phyloP scores from a whole-genome alignment of 1,284 basidiomycete species.

The Ustilago tritici region DNA sequence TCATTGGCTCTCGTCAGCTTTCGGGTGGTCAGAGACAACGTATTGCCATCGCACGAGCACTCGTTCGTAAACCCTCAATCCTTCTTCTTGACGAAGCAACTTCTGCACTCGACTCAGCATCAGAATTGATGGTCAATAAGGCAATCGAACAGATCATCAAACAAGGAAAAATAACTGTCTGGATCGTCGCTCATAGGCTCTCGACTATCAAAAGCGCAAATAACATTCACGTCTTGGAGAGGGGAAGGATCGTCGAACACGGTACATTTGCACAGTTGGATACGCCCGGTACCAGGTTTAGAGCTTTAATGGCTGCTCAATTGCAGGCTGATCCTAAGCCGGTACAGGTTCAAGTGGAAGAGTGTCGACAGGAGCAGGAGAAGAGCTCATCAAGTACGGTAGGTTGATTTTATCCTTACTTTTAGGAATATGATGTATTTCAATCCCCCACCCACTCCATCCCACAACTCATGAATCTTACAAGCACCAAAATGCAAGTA shows the following conservation, averaged over 20 bases:
- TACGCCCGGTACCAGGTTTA: conserved; percentile 58
- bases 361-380: background rate
- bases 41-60: conserved; percentile 73
- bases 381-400: background rate
- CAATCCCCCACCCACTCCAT: no score
- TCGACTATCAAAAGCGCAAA: conserved; percentile 72
- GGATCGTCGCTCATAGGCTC: conserved; percentile 73
- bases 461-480: no score
- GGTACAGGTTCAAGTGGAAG: background rate
- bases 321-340: conserved; percentile 39
- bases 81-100: conserved; percentile 70
- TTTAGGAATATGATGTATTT: no score
- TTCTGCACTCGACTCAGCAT: conserved; percentile 71
- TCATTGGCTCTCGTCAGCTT: conserved; percentile 70
- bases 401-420: conserved; percentile 4
- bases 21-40: conserved; percentile 72
- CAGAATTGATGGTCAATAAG: conserved; percentile 71
- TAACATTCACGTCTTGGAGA: conserved; percentile 72
- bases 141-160: conserved; percentile 71
- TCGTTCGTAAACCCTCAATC: conserved; percentile 72
- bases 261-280: conserved; percentile 72
- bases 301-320: conserved; percentile 65
- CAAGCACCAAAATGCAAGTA: no score
- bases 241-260: conserved; percentile 72
- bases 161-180: conserved; percentile 72